Base-by-base conservation (phyloP, 2,329 filamentous ascomycete genomes). In the Aspergillus felis region DNA sequence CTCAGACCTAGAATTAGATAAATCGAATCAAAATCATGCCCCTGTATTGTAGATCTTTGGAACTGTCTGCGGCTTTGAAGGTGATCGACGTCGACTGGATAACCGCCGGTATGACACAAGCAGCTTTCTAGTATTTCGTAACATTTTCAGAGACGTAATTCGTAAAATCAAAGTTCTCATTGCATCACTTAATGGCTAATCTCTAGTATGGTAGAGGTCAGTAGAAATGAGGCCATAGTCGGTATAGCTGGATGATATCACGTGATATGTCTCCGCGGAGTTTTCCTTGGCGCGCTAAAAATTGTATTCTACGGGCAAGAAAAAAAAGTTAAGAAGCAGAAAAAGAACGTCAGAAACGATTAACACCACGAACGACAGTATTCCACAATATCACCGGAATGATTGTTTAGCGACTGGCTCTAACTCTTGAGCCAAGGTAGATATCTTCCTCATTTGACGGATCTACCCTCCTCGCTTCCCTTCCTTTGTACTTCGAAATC, bases 321-420 rank as follows among this genome's bases (percentile, higher is more conserved):
- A 61, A 65, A 66, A 66, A 65, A 62, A 57, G 56, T 59, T 61
- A 54, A 55, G 56, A 53, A 58, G 61, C 55, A 56, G 59, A 57
- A 57, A 57, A 46, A 56, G 50, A 24, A 25, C 51, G 27, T 47
- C 9, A 17, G n/a, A 27, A 24, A 25, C 50, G 10, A 41, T 28
- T 52, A 41, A 53, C 51, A 48, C 57, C 56, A 52, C 54, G 38
- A 55, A 47, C 53, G 44, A 41, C n/a, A 46, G 6, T 42, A 56
- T 54, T 46, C 48, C 47, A 51, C 41, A 53, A 53, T 54, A 53
- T 44, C 4, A 53, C 28, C 64, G 60, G 60, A 64, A 67, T 67
- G 64, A 59, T 55, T 57, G 55, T 57, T 53, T 66, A 64, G 54
- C 54, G 59, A 55, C 59, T 47, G 64, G 64, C 64, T 66, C 64